A percentile compares a stretch with the other conserved stretches of the same genome.
Evolutionary conservation across 306 rosid genomes (phyloP).

Genomic region (Sindora glabra): DNA sequence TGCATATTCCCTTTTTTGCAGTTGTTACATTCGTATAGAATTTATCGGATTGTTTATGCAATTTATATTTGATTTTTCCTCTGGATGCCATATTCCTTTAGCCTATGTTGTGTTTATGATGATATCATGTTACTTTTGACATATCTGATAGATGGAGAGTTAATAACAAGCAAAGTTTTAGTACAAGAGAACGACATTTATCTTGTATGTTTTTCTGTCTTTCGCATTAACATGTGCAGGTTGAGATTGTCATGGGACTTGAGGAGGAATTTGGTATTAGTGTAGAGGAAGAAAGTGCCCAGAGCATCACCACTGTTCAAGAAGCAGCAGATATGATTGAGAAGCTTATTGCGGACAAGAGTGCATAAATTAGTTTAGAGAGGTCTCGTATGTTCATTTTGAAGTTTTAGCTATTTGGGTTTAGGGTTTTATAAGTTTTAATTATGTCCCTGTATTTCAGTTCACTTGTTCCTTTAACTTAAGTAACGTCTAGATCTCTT

Average conservation of each 20-base stretch:
- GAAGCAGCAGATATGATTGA: constrained; percentile 91
- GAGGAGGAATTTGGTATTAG: constrained; percentile 72
- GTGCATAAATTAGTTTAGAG: constrained; percentile 23
- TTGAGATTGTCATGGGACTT: constrained; percentile 95
- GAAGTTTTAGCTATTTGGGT: constrained; percentile 8
- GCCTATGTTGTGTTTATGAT: not conserved
- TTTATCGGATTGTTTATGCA: no score
- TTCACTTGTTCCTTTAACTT: constrained; percentile 12
- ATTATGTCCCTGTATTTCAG: not conserved
- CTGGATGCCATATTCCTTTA: no score
- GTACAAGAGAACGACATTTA: not conserved
- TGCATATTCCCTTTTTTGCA: no score
- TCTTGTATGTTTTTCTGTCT: not conserved
- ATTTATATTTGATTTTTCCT: no score
- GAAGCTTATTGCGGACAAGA: constrained; percentile 42
- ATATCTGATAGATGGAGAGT: no score
- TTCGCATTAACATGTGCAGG: constrained; percentile 35
- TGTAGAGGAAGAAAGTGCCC: constrained; percentile 80
- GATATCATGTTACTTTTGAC: not conserved
- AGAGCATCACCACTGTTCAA: constrained; percentile 79
- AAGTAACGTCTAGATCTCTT: constrained; percentile 15
- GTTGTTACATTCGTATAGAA: no score
- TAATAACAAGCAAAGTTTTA: no score
- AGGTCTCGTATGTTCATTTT: not conserved
- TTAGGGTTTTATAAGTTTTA: not conserved